phyloP scores from a whole-genome alignment of 305 asterid genomes.

The Fraxinus velutina region DNA sequence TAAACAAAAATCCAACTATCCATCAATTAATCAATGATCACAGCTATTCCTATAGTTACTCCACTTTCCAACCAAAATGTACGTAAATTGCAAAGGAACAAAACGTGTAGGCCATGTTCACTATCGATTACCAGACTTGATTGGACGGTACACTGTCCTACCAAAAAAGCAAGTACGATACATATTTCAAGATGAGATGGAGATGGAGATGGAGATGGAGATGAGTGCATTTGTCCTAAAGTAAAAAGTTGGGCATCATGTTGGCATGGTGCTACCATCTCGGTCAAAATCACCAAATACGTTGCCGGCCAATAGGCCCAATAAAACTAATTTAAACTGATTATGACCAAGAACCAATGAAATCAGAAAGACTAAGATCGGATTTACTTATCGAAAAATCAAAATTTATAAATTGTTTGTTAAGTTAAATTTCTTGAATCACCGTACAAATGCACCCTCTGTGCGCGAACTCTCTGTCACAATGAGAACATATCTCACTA shows the following conservation, averaged over 20 bases:
- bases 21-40: slow-evolving; percentile 13
- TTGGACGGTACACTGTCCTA: not conserved
- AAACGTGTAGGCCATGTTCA: not conserved
- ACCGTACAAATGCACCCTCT: not conserved
- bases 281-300: not conserved
- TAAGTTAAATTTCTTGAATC: not conserved
- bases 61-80: slow-evolving; percentile 3
- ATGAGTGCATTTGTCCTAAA: not conserved
- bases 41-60: not conserved
- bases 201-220: not conserved
- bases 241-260: not conserved
- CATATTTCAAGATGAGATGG: not conserved
- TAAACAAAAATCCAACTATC: not conserved
- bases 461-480: not conserved
- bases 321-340: not conserved
- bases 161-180: not conserved
- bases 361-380: not conserved
- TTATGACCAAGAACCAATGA: not conserved
- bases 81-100: not conserved
- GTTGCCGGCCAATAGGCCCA: not conserved
- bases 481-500: not conserved
- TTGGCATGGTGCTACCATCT: not conserved
- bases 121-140: not conserved
- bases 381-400: not conserved
- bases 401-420: not conserved